These are phyloP conservation scores for Penicillium frequentans DNA, from an alignment of 2,329 filamentous ascomycete genomes.

Conservation along the genomic window DNA sequence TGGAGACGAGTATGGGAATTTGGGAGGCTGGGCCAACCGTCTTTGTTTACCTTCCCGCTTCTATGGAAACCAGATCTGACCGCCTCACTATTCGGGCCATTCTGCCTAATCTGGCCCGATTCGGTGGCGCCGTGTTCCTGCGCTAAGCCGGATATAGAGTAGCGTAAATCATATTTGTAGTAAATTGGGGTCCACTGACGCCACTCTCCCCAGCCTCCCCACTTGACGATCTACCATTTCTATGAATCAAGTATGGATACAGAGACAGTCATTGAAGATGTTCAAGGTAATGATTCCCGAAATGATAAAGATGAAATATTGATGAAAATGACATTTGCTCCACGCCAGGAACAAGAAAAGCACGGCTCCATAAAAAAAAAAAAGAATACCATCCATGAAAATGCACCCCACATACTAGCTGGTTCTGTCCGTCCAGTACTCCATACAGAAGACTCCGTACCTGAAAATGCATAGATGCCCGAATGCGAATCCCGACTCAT, in stretches of 20 bases:
- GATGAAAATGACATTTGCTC: not conserved
- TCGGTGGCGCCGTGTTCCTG: not conserved
- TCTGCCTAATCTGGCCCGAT: slow-evolving; percentile 4
- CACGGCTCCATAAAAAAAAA: slow-evolving; percentile 5
- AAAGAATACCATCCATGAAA: slow-evolving; percentile 1
- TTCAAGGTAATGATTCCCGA: not conserved
- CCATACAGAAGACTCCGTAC: slow-evolving; percentile 5
- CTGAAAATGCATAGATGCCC: slow-evolving; percentile 12
- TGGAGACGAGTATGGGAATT: slow-evolving; percentile 28
- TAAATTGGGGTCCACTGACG: slow-evolving; percentile 10
- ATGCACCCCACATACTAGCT: slow-evolving; percentile 8
- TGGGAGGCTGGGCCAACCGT: slow-evolving; percentile 44
- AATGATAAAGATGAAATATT: not conserved
- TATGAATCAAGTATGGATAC: not conserved
- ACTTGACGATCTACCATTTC: not conserved
- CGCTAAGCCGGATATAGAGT: slow-evolving; percentile 8
- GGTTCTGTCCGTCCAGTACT: slow-evolving; percentile 10
- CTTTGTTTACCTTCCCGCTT: slow-evolving; percentile 42
- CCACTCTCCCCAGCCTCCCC: slow-evolving; percentile 2
- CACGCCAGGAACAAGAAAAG: slow-evolving; percentile 10
- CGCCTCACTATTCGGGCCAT: slow-evolving; percentile 26
- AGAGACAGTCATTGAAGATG: not conserved
- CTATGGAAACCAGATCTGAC: slow-evolving; percentile 35
- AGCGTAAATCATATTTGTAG: slow-evolving; percentile 10
- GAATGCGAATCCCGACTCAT: slow-evolving; percentile 6